Evolutionary conservation across 2,329 filamentous ascomycete genomes (phyloP).

Genomic region (Emmonsia crescens): DNA sequence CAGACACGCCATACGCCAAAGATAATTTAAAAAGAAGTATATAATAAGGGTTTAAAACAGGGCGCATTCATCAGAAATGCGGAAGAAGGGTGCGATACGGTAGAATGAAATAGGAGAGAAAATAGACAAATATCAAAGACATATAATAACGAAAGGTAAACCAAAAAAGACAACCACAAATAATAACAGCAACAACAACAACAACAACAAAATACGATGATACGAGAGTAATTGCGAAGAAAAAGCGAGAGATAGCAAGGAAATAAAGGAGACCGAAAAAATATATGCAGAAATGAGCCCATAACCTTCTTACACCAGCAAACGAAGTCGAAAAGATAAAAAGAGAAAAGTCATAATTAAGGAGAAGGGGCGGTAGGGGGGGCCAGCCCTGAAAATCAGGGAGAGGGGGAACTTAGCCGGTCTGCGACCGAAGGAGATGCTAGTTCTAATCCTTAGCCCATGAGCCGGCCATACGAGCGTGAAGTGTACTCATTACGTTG

Average conservation of each 20-base stretch:
- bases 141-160: background rate
- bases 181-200: background rate
- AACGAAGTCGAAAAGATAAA: slow-evolving; percentile 11
- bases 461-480: background rate
- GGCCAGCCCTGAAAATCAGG: background rate
- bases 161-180: background rate
- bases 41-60: background rate
- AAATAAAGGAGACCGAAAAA: slow-evolving; percentile 15
- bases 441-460: slow-evolving; percentile 12
- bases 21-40: background rate
- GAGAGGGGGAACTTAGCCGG: slow-evolving; percentile 29
- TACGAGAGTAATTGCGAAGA: background rate
- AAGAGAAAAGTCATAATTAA: background rate
- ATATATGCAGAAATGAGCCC: slow-evolving; percentile 14
- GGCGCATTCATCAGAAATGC: background rate
- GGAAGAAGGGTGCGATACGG: background rate
- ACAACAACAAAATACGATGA: background rate
- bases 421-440: slow-evolving; percentile 40
- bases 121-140: background rate
- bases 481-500: slow-evolving; percentile 4
- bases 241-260: slow-evolving; percentile 7
- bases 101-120: background rate
- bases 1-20: slow-evolving; percentile 5
- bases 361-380: background rate
- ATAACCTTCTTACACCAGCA: slow-evolving; percentile 1